Conservation (phyloP, 2,329 filamentous ascomycete species). For the Claviceps digitariae region DNA sequence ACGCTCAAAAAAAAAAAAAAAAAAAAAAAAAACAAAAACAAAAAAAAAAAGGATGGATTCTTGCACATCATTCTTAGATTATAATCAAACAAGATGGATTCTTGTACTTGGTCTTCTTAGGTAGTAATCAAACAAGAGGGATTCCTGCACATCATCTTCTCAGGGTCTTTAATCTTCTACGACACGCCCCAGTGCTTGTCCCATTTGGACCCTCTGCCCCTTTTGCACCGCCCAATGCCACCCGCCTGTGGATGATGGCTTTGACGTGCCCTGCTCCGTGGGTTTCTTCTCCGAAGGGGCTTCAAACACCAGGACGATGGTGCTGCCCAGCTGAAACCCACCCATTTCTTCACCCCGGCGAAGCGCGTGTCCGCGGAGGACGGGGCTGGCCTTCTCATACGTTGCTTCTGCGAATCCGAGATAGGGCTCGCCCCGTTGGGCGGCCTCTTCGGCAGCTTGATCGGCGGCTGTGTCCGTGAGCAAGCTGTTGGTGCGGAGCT, state of each 20-base stretch:
- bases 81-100: no score
- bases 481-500: constrained; percentile 84
- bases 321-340: constrained; percentile 90
- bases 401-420: constrained; percentile 88
- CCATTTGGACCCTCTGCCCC: constrained; percentile 41
- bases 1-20: no score
- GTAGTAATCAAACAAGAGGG: no score
- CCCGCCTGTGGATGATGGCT: constrained; percentile 38
- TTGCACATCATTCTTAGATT: no score
- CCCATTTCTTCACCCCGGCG: constrained; percentile 93
- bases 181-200: constrained; percentile 70
- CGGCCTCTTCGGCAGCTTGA: constrained; percentile 66
- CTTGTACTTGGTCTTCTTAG: no score
- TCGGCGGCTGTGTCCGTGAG: constrained; percentile 89
- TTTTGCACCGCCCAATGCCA: background rate
- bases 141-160: no score
- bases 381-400: constrained; percentile 62
- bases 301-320: constrained; percentile 92
- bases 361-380: constrained; percentile 73
- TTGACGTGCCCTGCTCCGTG: constrained; percentile 31
- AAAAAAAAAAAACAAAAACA: no score
- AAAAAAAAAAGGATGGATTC: no score
- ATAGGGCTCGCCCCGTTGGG: constrained; percentile 64
- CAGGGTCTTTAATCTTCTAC: constrained; percentile 36
- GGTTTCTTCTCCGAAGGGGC: constrained; percentile 57